phyloP scores from a whole-genome alignment of 2,329 filamentous ascomycete species.

The Microdochium paspali region DNA sequence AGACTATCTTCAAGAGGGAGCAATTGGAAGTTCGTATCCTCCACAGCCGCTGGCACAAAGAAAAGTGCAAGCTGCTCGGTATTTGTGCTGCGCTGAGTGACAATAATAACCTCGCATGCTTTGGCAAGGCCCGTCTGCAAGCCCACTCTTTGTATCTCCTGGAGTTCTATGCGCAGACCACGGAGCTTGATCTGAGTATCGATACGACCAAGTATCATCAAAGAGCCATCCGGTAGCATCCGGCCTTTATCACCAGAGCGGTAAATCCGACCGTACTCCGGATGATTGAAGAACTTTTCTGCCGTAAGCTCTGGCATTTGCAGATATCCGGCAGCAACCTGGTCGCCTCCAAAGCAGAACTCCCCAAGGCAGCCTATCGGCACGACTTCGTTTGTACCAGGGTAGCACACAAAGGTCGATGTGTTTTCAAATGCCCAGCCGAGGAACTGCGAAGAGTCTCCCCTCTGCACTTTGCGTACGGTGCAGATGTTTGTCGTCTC shows the following conservation, averaged over 20 bases:
- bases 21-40: slow-evolving; percentile 18
- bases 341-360: slow-evolving; percentile 77
- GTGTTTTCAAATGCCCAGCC: slow-evolving; percentile 68
- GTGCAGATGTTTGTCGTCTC: slow-evolving; percentile 87
- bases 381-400: slow-evolving; percentile 37
- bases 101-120: slow-evolving; percentile 57
- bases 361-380: slow-evolving; percentile 71
- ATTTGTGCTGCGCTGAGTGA: slow-evolving; percentile 27
- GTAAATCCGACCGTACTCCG: slow-evolving; percentile 63
- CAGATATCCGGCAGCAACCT: slow-evolving; percentile 69
- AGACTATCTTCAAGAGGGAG: slow-evolving; percentile 24
- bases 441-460: slow-evolving; percentile 64
- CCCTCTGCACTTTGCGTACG: slow-evolving; percentile 49
- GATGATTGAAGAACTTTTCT: slow-evolving; percentile 60
- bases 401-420: slow-evolving; percentile 55
- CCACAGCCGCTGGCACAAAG: slow-evolving; percentile 40
- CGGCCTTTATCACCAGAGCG: slow-evolving; percentile 75
- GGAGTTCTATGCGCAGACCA: slow-evolving; percentile 70
- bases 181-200: slow-evolving; percentile 78
- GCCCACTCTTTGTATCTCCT: slow-evolving; percentile 61
- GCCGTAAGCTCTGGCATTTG: slow-evolving; percentile 52
- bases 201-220: slow-evolving; percentile 63
- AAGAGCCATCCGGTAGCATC: slow-evolving; percentile 65
- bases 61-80: slow-evolving; percentile 57
- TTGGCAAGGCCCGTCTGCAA: slow-evolving; percentile 38